These are phyloP conservation scores for Backusella parvicylindrica DNA, from an alignment of 192 early-diverging fungal genomes.

Conservation along the genomic window DNA sequence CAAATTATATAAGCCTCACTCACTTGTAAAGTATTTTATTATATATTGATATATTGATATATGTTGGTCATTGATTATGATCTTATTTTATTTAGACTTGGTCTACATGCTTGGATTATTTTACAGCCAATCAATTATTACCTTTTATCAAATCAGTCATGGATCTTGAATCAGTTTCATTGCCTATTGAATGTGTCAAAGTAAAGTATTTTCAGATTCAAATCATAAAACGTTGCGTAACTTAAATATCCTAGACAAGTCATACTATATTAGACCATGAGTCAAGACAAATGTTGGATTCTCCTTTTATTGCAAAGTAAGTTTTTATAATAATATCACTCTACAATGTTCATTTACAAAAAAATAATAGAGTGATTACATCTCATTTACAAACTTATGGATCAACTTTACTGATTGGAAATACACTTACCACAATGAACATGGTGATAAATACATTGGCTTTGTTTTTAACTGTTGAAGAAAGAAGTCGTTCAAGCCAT, in stretches of 20 bases:
- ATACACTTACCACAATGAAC: slow-evolving; percentile 51
- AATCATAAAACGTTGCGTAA: too few relatives aligned
- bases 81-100: slow-evolving; percentile 13
- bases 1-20: slow-evolving; percentile 28
- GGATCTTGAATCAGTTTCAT: slow-evolving; percentile 50
- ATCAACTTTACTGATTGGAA: slow-evolving; percentile 45
- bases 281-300: slow-evolving; percentile 24
- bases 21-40: slow-evolving; percentile 15
- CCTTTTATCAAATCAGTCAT: slow-evolving; percentile 50
- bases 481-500: slow-evolving; percentile 48
- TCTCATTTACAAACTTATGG: slow-evolving; percentile 50
- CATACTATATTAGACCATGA: slow-evolving; percentile 50
- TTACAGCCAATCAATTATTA: slow-evolving; percentile 38
- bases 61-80: background rate
- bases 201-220: slow-evolving; percentile 19
- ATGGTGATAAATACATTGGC: slow-evolving; percentile 56
- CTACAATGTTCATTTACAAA: background rate
- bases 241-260: slow-evolving; percentile 33
- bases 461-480: slow-evolving; percentile 43
- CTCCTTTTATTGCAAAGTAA: slow-evolving; percentile 20
- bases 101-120: slow-evolving; percentile 38
- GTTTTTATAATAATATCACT: too few relatives aligned
- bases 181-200: slow-evolving; percentile 49
- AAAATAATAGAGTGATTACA: slow-evolving; percentile 39
- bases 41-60: background rate